These are phyloP conservation scores for Artomyces pyxidatus DNA, from an alignment of 768 basidiomycete genomes.

Conservation along the genomic window DNA sequence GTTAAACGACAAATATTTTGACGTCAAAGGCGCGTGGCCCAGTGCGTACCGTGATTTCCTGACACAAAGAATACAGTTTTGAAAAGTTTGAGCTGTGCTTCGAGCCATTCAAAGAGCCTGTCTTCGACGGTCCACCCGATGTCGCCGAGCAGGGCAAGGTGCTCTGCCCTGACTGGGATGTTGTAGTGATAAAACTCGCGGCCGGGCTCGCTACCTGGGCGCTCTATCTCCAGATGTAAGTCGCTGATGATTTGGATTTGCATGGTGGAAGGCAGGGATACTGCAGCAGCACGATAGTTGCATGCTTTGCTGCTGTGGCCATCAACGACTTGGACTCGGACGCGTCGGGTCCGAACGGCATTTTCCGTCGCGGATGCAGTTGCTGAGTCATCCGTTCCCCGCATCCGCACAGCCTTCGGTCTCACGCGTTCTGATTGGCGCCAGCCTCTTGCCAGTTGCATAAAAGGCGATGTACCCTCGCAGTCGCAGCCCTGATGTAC, in stretches of 20 bases:
- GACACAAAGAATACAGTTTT: slow-evolving; percentile 26
- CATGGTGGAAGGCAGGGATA: neutral
- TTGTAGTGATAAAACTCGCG: slow-evolving; percentile 19
- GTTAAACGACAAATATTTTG: neutral
- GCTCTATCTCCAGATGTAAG: slow-evolving; percentile 24
- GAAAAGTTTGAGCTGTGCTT: slow-evolving; percentile 23
- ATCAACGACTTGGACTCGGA: too few relatives aligned
- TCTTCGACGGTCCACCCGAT: slow-evolving; percentile 27
- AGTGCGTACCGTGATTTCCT: slow-evolving; percentile 26
- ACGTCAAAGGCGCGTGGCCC: neutral
- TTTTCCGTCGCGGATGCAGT: too few relatives aligned
- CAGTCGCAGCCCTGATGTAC: too few relatives aligned
- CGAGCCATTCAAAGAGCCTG: slow-evolving; percentile 27
- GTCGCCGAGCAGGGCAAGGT: slow-evolving; percentile 30
- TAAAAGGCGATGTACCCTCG: too few relatives aligned
- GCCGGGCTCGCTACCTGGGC: neutral
- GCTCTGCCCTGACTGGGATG: slow-evolving; percentile 19
- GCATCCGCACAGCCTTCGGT: too few relatives aligned
- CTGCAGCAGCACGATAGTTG: neutral
- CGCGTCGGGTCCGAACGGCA: too few relatives aligned
- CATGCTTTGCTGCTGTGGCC: too few relatives aligned
- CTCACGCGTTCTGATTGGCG: too few relatives aligned
- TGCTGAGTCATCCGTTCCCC: too few relatives aligned
- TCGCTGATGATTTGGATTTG: slow-evolving; percentile 24
- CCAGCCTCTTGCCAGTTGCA: too few relatives aligned